These are phyloP conservation scores for Galerina marginata DNA, from an alignment of 768 basidiomycete genomes.

Conservation along the genomic window DNA sequence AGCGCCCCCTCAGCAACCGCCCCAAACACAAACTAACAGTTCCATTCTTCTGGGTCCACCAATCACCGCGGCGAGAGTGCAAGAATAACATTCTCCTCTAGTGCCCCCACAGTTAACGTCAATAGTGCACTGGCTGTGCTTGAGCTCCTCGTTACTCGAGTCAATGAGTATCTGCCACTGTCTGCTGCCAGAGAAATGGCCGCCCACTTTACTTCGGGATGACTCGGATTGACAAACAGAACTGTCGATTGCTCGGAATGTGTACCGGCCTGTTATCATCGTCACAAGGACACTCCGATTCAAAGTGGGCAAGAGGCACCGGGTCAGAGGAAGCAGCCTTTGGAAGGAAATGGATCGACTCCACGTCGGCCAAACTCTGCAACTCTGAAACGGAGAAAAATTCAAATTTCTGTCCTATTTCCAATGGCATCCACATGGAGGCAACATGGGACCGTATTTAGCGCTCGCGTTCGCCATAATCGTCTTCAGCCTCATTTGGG, in stretches of 20 bases:
- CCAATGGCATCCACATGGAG: conserved; percentile 3
- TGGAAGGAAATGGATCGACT: neutral
- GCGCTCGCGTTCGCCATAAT: conserved; percentile 10
- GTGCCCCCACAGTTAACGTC: conserved; percentile 6
- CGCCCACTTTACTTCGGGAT: conserved; percentile 2
- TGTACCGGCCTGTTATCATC: neutral
- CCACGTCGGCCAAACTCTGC: neutral
- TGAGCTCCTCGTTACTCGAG: neutral
- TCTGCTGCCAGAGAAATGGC: conserved; percentile 8
- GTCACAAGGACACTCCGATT: neutral
- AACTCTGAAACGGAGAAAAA: conserved; percentile 14
- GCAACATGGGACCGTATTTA: conserved; percentile 8
- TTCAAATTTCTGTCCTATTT: conserved; percentile 1
- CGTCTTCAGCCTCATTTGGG: neutral
- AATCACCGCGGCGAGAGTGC: conserved; percentile 17
- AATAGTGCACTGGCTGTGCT: conserved; percentile 5
- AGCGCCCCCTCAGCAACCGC: conserved; percentile 28
- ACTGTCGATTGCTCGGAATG: neutral
- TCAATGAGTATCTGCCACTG: conserved; percentile 4
- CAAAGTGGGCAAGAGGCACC: neutral
- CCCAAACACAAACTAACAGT: conserved; percentile 22
- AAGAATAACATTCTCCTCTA: conserved; percentile 3
- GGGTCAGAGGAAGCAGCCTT: neutral
- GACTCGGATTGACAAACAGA: no score
- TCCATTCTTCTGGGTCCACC: conserved; percentile 35